phyloP scores from a whole-genome alignment of 176 grass and related monocot genomes.

The Eleusine coracana region DNA sequence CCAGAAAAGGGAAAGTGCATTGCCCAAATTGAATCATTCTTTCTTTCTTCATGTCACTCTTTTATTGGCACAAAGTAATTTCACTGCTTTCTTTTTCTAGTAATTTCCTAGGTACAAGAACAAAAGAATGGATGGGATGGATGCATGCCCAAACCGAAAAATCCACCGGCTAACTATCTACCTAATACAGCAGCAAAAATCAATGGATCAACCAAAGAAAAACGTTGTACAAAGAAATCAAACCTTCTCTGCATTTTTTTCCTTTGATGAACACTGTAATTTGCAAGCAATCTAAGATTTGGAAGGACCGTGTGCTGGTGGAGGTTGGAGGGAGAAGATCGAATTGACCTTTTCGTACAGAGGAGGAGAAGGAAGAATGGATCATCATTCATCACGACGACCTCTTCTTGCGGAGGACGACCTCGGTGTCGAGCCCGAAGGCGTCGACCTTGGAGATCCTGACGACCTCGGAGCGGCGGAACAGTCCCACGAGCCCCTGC shows the following conservation, averaged over 20 bases:
- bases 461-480: conserved; percentile 53
- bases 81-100: neutral
- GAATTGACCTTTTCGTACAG: no score
- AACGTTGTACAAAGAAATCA: no score
- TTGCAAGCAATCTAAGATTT: neutral
- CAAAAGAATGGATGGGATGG: neutral
- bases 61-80: neutral
- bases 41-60: neutral
- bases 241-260: no score
- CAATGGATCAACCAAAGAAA: neutral
- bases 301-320: neutral
- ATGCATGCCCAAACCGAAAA: conserved; percentile 4
- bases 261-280: no score
- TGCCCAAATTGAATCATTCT: neutral
- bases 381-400: neutral
- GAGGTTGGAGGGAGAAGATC: neutral
- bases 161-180: neutral
- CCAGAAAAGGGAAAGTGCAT: conserved; percentile 24
- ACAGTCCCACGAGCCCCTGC: conserved; percentile 56
- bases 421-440: conserved; percentile 91
- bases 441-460: conserved; percentile 76
- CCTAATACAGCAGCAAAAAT: neutral
- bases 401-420: conserved; percentile 70
- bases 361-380: neutral
- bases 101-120: neutral